phyloP scores from a whole-genome alignment of 495 filamentous ascomycete species.

The Staphylotrichum tortipilum region DNA sequence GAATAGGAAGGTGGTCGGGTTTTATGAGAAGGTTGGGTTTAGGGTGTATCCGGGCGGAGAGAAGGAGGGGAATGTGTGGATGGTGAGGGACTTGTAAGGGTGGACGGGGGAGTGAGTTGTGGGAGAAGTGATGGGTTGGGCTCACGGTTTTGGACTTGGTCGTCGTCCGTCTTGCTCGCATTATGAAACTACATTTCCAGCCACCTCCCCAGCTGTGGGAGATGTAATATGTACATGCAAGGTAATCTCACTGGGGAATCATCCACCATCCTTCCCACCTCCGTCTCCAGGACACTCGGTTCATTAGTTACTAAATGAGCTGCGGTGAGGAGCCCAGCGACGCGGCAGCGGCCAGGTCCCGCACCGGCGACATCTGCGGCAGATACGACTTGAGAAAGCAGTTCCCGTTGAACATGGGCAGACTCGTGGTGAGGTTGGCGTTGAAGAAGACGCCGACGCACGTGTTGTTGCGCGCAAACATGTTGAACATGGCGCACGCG shows the following conservation, averaged over 20 bases:
- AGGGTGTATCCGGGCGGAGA: constrained; percentile 27
- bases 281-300: too few species aligned
- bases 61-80: constrained; percentile 29
- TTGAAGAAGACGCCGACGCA: constrained; percentile 12
- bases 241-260: too few species aligned
- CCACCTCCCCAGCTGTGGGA: too few species aligned
- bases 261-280: too few species aligned
- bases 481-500: constrained; percentile 11
- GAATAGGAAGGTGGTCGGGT: constrained; percentile 35
- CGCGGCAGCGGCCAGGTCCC: constrained; percentile 5
- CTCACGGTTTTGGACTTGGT: too few species aligned
- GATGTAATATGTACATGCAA: too few species aligned
- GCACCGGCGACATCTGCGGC: constrained; percentile 6
- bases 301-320: too few species aligned
- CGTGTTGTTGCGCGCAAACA: constrained; percentile 9
- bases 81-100: constrained; percentile 29
- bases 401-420: constrained; percentile 3
- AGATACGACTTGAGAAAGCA: constrained; percentile 9
- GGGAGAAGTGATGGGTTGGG: too few species aligned
- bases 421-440: constrained; percentile 7
- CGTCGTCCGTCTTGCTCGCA: too few species aligned
- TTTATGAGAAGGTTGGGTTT: constrained; percentile 37
- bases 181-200: too few species aligned
- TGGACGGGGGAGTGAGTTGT: not conserved
- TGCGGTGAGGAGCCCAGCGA: not conserved